A percentile compares a stretch with the other conserved stretches of the same genome.
These are phyloP conservation scores for Nigrospora sphaerica DNA, from an alignment of 2,329 filamentous ascomycete genomes.

Conservation along the genomic window DNA sequence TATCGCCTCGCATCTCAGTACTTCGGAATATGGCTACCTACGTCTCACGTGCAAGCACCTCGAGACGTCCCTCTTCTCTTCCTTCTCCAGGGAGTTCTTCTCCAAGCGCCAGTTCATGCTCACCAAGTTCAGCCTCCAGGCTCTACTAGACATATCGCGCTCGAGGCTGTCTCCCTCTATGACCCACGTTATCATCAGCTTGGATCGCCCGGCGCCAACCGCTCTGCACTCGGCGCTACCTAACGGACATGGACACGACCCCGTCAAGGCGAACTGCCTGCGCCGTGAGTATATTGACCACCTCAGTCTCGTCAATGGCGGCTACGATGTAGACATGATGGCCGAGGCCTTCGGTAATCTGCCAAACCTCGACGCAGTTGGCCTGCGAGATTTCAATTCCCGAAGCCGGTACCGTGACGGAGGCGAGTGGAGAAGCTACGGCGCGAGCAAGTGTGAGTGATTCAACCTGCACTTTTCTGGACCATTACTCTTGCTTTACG, in stretches of 20 bases:
- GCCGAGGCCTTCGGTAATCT: conserved; percentile 48
- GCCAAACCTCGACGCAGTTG: conserved; percentile 45
- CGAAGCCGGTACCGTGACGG: conserved; percentile 41
- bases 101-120: conserved; percentile 60
- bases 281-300: conserved; percentile 20
- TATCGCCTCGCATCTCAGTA: conserved; percentile 45
- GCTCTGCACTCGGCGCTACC: conserved; percentile 2
- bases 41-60: conserved; percentile 48
- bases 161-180: conserved; percentile 32
- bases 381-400: conserved; percentile 53
- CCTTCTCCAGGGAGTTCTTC: conserved; percentile 58
- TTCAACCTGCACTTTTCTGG: conserved; percentile 23
- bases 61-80: conserved; percentile 45
- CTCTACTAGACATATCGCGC: conserved; percentile 41
- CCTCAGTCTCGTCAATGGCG: conserved; percentile 29
- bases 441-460: conserved; percentile 28
- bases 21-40: conserved; percentile 45
- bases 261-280: conserved; percentile 14
- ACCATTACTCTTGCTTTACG: neutral
- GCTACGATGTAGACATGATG: conserved; percentile 45
- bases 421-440: conserved; percentile 48
- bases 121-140: conserved; percentile 42
- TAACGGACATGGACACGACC: conserved; percentile 14
- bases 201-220: conserved; percentile 19
- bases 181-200: conserved; percentile 40